A percentile compares a stretch with the other conserved stretches of the same genome.
These are phyloP conservation scores for Perkinsus marinus DNA, from an alignment of 169 alveolate genomes.

Conservation along the genomic window DNA sequence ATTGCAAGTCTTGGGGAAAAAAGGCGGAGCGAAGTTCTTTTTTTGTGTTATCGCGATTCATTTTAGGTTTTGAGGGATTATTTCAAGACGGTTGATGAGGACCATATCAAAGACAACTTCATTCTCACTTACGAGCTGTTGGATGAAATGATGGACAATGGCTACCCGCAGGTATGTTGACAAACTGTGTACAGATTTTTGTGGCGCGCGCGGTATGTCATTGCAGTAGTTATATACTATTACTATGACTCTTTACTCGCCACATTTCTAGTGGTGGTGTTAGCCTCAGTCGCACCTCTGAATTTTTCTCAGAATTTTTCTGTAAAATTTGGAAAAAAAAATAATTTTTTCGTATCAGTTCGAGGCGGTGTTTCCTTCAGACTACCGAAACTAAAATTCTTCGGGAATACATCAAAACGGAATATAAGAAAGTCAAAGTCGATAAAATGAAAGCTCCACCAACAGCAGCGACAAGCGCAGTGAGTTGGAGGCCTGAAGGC, in stretches of 20 bases:
- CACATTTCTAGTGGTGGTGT: too few relatives aligned
- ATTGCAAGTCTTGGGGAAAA: too few relatives aligned
- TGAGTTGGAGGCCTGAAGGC: slow-evolving; percentile 86
- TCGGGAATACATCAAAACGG: slow-evolving; percentile 82
- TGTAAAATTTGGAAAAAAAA: too few relatives aligned
- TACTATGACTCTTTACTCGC: too few relatives aligned
- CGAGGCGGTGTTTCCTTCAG: too few relatives aligned
- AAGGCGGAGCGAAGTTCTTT: too few relatives aligned
- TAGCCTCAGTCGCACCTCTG: too few relatives aligned
- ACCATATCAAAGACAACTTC: slow-evolving; percentile 94
- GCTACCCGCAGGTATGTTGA: slow-evolving; percentile 81
- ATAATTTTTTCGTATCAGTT: too few relatives aligned
- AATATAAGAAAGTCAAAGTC: slow-evolving; percentile 56
- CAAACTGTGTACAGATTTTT: too few relatives aligned
- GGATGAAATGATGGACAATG: slow-evolving; percentile 98
- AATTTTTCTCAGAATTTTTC: too few relatives aligned
- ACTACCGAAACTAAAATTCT: slow-evolving; percentile 58
- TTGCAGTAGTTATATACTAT: too few relatives aligned
- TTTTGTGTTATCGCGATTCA: slow-evolving; percentile 1
- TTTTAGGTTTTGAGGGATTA: slow-evolving; percentile 77
- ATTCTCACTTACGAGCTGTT: slow-evolving; percentile 93
- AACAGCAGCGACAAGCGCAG: slow-evolving; percentile 84
- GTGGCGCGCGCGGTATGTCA: too few relatives aligned
- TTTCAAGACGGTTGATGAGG: slow-evolving; percentile 93
- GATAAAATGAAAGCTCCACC: slow-evolving; percentile 15